phyloP scores from a whole-genome alignment of 352 stramenopile genomes.

The Globisporangium cederbergense region DNA sequence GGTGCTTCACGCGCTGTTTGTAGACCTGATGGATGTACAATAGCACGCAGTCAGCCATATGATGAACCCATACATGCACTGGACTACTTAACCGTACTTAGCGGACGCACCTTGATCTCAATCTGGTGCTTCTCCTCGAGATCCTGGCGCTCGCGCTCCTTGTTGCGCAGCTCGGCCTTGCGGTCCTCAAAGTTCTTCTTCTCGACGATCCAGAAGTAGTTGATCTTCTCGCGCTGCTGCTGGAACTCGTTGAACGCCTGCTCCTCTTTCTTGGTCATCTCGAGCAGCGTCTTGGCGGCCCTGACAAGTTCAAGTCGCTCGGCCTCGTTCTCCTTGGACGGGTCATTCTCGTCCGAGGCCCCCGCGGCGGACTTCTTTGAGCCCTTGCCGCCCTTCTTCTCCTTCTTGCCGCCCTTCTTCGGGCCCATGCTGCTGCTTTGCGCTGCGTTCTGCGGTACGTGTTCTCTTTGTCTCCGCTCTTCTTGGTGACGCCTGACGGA shows the following conservation, averaged over 20 bases:
- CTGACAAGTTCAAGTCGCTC: slow-evolving; percentile 73
- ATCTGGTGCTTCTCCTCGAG: slow-evolving; percentile 94
- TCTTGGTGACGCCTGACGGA: neutral
- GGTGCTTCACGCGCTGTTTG: slow-evolving; percentile 95
- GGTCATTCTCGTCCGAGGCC: slow-evolving; percentile 46
- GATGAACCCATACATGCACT: too few relatives aligned
- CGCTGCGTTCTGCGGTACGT: too few relatives aligned
- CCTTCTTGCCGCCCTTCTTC: slow-evolving; percentile 63
- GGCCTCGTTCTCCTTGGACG: slow-evolving; percentile 54
- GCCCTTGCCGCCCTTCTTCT: slow-evolving; percentile 51
- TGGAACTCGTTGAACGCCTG: slow-evolving; percentile 94
- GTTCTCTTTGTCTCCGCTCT: neutral
- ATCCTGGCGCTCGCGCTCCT: slow-evolving; percentile 93
- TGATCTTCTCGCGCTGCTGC: slow-evolving; percentile 94
- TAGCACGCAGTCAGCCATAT: neutral
- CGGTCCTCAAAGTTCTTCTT: slow-evolving; percentile 96
- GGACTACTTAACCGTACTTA: too few relatives aligned
- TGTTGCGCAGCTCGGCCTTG: slow-evolving; percentile 91
- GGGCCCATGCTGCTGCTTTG: slow-evolving; percentile 35
- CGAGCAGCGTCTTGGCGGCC: slow-evolving; percentile 68
- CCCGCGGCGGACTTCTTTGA: slow-evolving; percentile 35
- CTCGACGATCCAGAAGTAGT: slow-evolving; percentile 97
- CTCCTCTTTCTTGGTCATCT: slow-evolving; percentile 88
- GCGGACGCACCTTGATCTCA: slow-evolving; percentile 86
- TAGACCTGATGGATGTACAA: slow-evolving; percentile 61